Conservation (phyloP, 2,329 filamentous ascomycete genomes). For the Monilinia aucupariae region DNA sequence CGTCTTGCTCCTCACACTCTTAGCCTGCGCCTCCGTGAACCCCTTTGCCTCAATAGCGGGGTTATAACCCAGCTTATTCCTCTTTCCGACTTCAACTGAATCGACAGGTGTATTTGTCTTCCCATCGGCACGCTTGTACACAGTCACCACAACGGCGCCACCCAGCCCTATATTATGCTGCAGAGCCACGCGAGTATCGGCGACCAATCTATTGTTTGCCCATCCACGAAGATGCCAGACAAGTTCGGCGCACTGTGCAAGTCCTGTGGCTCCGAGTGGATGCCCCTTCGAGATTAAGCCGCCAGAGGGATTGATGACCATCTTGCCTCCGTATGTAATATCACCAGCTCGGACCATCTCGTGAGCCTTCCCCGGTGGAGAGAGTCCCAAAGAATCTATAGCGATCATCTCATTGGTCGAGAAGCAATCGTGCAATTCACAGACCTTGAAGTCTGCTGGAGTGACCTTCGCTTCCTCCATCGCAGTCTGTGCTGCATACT, state of each 20-base stretch:
- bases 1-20: constrained; percentile 63
- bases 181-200: constrained; percentile 65
- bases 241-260: constrained; percentile 91
- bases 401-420: constrained; percentile 89
- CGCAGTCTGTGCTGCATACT: constrained; percentile 64
- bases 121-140: constrained; percentile 82
- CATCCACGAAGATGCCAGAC: constrained; percentile 94
- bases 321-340: constrained; percentile 76
- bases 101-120: constrained; percentile 57
- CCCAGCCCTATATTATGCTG: constrained; percentile 94
- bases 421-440: constrained; percentile 96
- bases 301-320: constrained; percentile 88
- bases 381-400: constrained; percentile 79
- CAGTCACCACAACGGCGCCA: constrained; percentile 82
- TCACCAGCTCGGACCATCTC: constrained; percentile 82
- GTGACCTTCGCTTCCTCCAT: constrained; percentile 66
- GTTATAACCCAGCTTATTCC: constrained; percentile 77
- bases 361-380: constrained; percentile 76
- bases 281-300: constrained; percentile 96
- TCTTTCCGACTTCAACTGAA: constrained; percentile 58
- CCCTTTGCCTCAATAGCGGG: constrained; percentile 85
- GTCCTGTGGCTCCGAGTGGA: constrained; percentile 86
- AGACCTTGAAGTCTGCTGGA: constrained; percentile 69
- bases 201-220: constrained; percentile 80
- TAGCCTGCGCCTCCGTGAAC: constrained; percentile 73